Conservation (phyloP, 345 rosid genomes). For the Conringia planisiliqua region DNA sequence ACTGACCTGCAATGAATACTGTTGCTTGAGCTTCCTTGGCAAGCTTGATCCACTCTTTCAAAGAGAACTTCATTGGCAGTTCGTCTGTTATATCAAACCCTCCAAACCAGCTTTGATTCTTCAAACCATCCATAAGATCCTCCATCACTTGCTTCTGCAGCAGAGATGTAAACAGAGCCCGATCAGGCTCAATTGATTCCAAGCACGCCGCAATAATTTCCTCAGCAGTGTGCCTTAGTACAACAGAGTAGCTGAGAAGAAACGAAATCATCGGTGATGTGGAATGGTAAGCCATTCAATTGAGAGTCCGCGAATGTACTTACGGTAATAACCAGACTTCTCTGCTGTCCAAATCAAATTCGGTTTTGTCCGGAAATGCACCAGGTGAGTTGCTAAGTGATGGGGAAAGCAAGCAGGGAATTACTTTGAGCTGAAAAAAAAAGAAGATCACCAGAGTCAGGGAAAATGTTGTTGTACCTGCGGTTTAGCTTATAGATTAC, state of each 20-base stretch:
- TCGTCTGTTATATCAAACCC: slow-evolving; percentile 83
- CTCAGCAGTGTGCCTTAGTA: slow-evolving; percentile 94
- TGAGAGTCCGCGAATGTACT: slow-evolving; percentile 37
- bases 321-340: slow-evolving; percentile 83
- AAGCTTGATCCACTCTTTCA: slow-evolving; percentile 71
- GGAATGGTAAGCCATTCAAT: neutral
- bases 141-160: slow-evolving; percentile 71
- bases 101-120: slow-evolving; percentile 66
- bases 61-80: slow-evolving; percentile 49
- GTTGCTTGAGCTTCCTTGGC: slow-evolving; percentile 71
- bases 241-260: slow-evolving; percentile 77
- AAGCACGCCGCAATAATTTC: slow-evolving; percentile 84
- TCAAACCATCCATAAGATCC: slow-evolving; percentile 69
- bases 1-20: slow-evolving; percentile 83
- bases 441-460: slow-evolving; percentile 30
- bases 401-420: slow-evolving; percentile 79
- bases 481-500: neutral
- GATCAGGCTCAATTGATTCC: slow-evolving; percentile 82
- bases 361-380: slow-evolving; percentile 26
- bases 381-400: slow-evolving; percentile 38
- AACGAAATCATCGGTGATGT: slow-evolving; percentile 7
- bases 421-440: slow-evolving; percentile 74
- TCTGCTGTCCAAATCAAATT: slow-evolving; percentile 44
- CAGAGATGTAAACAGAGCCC: slow-evolving; percentile 73
- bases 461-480: neutral